These are phyloP conservation scores for Musa balbisiana DNA, from an alignment of 202 grass and related monocot genomes.

Conservation along the genomic window DNA sequence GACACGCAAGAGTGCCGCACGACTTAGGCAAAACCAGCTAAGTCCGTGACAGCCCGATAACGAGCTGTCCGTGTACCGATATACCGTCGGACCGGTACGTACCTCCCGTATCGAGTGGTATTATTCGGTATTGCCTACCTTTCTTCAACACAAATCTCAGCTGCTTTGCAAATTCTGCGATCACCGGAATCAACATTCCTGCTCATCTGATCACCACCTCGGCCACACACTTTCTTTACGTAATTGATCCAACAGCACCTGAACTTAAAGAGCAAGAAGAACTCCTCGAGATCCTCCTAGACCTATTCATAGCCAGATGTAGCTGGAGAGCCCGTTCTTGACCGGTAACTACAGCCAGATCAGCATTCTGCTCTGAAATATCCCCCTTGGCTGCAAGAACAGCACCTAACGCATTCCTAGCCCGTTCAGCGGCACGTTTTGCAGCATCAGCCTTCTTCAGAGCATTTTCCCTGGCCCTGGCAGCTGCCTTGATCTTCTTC, in stretches of 20 bases:
- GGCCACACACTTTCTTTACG: neutral
- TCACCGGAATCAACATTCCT: neutral
- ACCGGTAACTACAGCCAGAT: constrained; percentile 28
- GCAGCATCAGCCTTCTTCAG: constrained; percentile 17
- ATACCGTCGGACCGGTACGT: too few relatives aligned
- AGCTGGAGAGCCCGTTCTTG: constrained; percentile 62
- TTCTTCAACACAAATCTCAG: neutral
- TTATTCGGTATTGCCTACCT: too few relatives aligned
- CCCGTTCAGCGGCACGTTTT: constrained; percentile 22
- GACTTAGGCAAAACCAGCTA: too few relatives aligned
- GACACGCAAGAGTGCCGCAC: too few relatives aligned
- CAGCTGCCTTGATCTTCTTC: constrained; percentile 3
- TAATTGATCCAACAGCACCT: neutral
- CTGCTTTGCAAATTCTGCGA: neutral
- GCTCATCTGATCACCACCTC: neutral
- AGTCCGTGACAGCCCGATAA: too few relatives aligned
- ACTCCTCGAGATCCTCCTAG: constrained; percentile 60
- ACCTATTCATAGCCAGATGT: constrained; percentile 83
- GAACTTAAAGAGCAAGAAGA: neutral
- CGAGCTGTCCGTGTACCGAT: too few relatives aligned
- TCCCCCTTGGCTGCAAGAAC: constrained; percentile 9
- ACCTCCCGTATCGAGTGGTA: too few relatives aligned
- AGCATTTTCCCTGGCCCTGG: constrained; percentile 14
- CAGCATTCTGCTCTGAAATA: neutral
- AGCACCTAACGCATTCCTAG: constrained; percentile 12